Base-by-base conservation (phyloP, 2,329 filamentous ascomycete species). In the Proliferodiscus dingleyae region DNA sequence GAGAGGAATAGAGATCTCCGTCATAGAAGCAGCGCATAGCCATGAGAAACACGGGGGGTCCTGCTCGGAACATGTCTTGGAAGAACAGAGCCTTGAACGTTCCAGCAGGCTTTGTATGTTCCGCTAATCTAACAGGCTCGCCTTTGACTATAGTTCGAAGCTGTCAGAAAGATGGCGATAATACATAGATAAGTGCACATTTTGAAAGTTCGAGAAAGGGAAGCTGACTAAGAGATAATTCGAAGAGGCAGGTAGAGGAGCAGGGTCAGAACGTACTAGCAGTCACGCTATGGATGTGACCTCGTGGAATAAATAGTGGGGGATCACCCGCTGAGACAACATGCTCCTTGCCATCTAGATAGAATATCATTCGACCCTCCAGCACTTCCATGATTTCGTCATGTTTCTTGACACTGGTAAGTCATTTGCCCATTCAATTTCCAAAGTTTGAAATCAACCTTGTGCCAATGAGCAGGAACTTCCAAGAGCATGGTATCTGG, bases 311-410 rank as follows among this genome's bases (percentile, higher is more conserved):
- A 4, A 45, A 8, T 7, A 50, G 15, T 18, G 41, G 43, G n/a
- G 41, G 16, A 16, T 50, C 48, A 16, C 44, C 44, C 5, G 44
- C 48, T 19, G 41, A 41, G 19, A 24, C n/a, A 24, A 39, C 32
- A 15, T 40, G 19, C 23, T 47, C 45, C 39, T 50, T 47, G 19
- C 48, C 48, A 23, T 42, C 37, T 5, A 50, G 41, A 22, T 34
- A 44, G 26, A 50, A 44, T 15, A 41, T 44, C 28, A 47, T 37
- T 11, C 16, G 24, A 2, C 48, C 48, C 30, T 42, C 40, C 13
- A 45, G 19, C 3, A 50, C 48, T 41, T 47, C 41, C 48, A 50
- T 50, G 2, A 50, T 33, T 30, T 50, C 48, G 32, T 50, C 48
- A 21, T 50, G 44, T 13, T 42, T 11, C 46, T 49, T 3, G 1